Base-by-base conservation (phyloP, 2,329 filamentous ascomycete species). In the Trichoderma sp. region DNA sequence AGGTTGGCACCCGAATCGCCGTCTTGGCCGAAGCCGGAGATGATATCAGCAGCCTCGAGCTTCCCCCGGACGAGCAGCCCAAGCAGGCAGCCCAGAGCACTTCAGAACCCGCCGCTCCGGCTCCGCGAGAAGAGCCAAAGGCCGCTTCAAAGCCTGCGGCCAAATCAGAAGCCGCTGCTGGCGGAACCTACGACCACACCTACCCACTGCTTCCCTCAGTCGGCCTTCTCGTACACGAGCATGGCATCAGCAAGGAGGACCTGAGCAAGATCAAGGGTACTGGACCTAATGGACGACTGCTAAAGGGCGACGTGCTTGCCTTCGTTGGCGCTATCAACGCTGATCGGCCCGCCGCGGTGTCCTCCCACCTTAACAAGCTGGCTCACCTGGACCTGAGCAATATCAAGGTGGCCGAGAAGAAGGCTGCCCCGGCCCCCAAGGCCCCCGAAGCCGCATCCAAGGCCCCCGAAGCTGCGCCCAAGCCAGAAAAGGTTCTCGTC, bases 221-320 rank as follows among this genome's bases (percentile, higher is more conserved):
- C 61, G 84, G 87, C 74, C 87, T 92, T 72, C 84, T 98, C 65
- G 83, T 98, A 68, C 90, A 91, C 77, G 83, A 90, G 76, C 88
- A 96, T 74, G 88, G 89, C 68, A 80, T 99, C 63, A 84, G 90
- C 72, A 86, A 89, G 70, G 88, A 88, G 54, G 91, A 93, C 66
- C 83, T 93, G 60, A 83, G 87, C 78, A 90, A 91, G 76, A 97
- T 98, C 76, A 90, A 88, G 61, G 90, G 93, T 6, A 94, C 91
- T 21, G 95, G 95, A 26, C 95, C 95, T 34, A 88, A 89, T 72
- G 93, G 93, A 65, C 89, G 95, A 67, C 82, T 99, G 63, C 84
- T 99, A 68, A 99, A 99, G 83, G 95, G 95, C 64, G 95, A 99
- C 75, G 90, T 99, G 7, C 87, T 99, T 62, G 93, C 93, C 55